These are phyloP conservation scores for Monosporascus cannonballus DNA, from an alignment of 2,329 filamentous ascomycete genomes.

Conservation along the genomic window DNA sequence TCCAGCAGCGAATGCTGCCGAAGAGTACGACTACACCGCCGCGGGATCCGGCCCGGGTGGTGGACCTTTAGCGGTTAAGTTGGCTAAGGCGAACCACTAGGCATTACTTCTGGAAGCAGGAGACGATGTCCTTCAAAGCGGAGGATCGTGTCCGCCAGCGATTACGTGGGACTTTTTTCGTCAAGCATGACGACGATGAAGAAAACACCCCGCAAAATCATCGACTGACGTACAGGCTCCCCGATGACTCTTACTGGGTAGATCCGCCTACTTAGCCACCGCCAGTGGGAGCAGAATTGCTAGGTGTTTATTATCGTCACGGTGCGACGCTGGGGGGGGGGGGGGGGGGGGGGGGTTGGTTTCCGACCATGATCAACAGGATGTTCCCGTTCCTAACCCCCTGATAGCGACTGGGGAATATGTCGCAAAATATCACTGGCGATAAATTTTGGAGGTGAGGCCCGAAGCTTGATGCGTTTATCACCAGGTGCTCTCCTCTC, in stretches of 20 bases:
- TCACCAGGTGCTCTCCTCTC: too few species aligned
- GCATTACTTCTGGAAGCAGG: conserved; percentile 49
- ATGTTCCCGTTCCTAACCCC: conserved; percentile 9
- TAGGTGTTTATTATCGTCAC: conserved; percentile 23
- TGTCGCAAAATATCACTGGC: conserved; percentile 12
- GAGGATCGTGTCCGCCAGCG: conserved; percentile 30
- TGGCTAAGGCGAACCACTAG: conserved; percentile 45
- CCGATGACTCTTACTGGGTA: conserved; percentile 13
- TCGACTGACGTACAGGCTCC: conserved; percentile 13
- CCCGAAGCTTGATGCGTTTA: neutral
- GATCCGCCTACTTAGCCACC: conserved; percentile 8
- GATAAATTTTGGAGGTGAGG: conserved; percentile 16
- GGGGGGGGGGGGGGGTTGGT: conserved; percentile 9
- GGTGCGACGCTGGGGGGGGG: conserved; percentile 19
- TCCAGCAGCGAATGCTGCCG: neutral
- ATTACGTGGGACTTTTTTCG: conserved; percentile 49
- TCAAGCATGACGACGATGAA: conserved; percentile 47
- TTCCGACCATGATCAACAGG: conserved; percentile 16
- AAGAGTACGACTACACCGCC: conserved; percentile 27
- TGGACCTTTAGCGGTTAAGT: conserved; percentile 41
- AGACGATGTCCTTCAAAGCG: conserved; percentile 38
- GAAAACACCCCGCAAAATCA: conserved; percentile 34
- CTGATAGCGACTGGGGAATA: conserved; percentile 18
- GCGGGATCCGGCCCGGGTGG: conserved; percentile 47
- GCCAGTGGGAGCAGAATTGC: conserved; percentile 15